Evolutionary conservation across 192 early-diverging fungal genomes (phyloP).

Genomic region (Podila epicladia): DNA sequence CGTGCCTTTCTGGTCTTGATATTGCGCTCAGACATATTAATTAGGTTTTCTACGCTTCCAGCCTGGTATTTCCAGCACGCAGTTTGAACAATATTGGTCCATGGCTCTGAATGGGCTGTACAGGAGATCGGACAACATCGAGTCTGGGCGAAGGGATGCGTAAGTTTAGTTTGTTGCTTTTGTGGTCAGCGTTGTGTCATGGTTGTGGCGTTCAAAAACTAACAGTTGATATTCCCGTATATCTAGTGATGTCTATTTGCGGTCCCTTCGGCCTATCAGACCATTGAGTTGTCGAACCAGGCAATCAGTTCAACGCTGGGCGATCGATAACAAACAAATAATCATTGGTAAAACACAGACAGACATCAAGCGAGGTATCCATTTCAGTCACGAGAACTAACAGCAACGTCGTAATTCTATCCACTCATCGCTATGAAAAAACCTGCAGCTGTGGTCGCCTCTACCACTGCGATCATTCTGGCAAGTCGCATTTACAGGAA

Average conservation of each 20-base stretch:
- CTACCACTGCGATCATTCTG: background rate
- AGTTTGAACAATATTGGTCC: constrained; percentile 46
- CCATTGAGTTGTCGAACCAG: constrained; percentile 11
- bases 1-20: background rate
- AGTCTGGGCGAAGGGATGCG: constrained; percentile 4
- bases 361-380: too few relatives aligned
- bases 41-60: background rate
- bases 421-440: background rate
- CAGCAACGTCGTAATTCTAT: background rate
- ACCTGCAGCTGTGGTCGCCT: background rate
- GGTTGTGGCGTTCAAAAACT: background rate
- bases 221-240: background rate
- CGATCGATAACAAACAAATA: background rate
- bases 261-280: constrained; percentile 12
- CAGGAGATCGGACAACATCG: constrained; percentile 7
- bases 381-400: background rate
- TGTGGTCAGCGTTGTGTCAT: too few relatives aligned
- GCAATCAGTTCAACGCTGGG: constrained; percentile 17
- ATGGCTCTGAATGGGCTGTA: constrained; percentile 30
- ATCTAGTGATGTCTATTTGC: constrained; percentile 3
- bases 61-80: background rate
- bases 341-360: constrained; percentile 1
- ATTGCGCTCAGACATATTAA: background rate
- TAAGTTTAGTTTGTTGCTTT: background rate
- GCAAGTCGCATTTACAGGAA: background rate